These are phyloP conservation scores for Eucalyptus albens DNA, from an alignment of 345 rosid genomes.

Conservation along the genomic window DNA sequence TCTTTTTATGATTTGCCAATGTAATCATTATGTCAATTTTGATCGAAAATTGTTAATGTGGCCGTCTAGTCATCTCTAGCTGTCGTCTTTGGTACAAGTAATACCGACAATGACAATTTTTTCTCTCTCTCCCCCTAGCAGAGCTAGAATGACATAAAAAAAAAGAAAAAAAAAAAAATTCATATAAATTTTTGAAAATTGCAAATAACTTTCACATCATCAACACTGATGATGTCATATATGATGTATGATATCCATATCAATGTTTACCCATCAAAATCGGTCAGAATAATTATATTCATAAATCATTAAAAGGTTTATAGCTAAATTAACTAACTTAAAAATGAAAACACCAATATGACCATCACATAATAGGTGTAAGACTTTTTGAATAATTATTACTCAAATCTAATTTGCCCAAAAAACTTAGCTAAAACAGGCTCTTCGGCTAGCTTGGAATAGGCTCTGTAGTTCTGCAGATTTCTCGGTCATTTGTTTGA, in stretches of 20 bases:
- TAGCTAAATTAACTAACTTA: too few species aligned
- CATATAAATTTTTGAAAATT: too few species aligned
- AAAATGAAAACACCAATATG: too few species aligned
- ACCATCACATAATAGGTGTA: fast-evolving
- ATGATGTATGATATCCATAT: fast-evolving
- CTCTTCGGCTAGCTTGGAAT: too few species aligned
- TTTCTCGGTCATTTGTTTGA: too few species aligned
- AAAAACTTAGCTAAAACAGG: too few species aligned
- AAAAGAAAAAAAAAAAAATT: too few species aligned
- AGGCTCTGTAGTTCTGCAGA: too few species aligned
- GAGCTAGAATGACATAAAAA: not conserved
- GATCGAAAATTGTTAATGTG: fast-evolving
- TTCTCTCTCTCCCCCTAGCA: not conserved
- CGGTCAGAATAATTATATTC: fast-evolving
- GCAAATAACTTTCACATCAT: too few species aligned
- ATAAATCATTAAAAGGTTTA: fast-evolving
- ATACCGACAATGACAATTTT: fast-evolving
- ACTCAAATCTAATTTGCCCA: too few species aligned
- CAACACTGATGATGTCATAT: fast-evolving
- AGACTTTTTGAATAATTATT: too few species aligned
- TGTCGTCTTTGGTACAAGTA: fast-evolving
- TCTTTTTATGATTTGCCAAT: not conserved
- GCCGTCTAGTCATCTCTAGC: fast-evolving
- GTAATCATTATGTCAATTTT: not conserved
- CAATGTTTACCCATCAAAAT: fast-evolving